A percentile compares a stretch with the other conserved stretches of the same genome.
phyloP scores from a whole-genome alignment of 2,329 filamentous ascomycete genomes.

The Monosporascus sp. region DNA sequence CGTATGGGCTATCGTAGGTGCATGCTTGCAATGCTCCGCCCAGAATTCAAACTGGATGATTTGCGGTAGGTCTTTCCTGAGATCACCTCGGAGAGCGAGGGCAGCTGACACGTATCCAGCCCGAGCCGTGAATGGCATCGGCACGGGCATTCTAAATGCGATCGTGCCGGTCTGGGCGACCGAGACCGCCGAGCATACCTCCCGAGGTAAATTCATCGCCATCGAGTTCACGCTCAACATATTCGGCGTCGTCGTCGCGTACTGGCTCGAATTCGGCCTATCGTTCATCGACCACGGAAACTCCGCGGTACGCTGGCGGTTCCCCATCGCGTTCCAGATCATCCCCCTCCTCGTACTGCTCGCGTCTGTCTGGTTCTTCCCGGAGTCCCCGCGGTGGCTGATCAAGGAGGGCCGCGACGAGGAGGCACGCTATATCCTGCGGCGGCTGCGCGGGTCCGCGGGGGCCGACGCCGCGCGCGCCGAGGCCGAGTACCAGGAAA shows the following conservation, averaged over 20 bases:
- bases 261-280: constrained; percentile 57
- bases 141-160: constrained; percentile 64
- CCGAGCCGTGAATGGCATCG: constrained; percentile 57
- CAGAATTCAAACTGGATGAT: constrained; percentile 67
- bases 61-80: constrained; percentile 41
- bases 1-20: constrained; percentile 55
- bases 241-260: constrained; percentile 60
- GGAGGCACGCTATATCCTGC: constrained; percentile 62
- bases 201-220: constrained; percentile 63
- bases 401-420: constrained; percentile 61
- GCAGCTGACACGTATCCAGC: constrained; percentile 29
- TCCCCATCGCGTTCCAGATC: constrained; percentile 67
- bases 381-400: constrained; percentile 64
- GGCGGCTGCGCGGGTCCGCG: constrained; percentile 55
- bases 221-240: constrained; percentile 72
- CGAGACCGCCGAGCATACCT: constrained; percentile 63
- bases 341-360: constrained; percentile 56
- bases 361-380: constrained; percentile 57
- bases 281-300: constrained; percentile 55
- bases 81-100: neutral
- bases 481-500: constrained; percentile 63
- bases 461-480: constrained; percentile 47
- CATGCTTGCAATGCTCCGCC: constrained; percentile 59
- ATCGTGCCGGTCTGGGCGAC: constrained; percentile 69
- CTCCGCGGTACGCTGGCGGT: constrained; percentile 59